Conservation (phyloP, 2,329 filamentous ascomycete species). For the Aspergillus sp. region DNA sequence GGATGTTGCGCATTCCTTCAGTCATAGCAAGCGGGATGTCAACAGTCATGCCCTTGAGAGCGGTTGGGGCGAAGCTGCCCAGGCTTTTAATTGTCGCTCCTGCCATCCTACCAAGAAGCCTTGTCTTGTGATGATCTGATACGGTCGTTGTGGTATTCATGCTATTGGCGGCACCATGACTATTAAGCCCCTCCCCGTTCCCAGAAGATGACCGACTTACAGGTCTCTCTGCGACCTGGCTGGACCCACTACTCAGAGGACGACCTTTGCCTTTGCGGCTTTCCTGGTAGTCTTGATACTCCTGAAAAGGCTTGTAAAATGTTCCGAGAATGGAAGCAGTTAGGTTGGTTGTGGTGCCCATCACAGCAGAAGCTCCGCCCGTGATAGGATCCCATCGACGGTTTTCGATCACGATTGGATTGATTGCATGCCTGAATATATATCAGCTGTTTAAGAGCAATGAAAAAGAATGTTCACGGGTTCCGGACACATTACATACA, state of each 20-base stretch:
- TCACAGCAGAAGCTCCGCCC: slow-evolving; percentile 18
- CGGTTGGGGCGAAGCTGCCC: slow-evolving; percentile 17
- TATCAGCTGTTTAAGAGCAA: background rate
- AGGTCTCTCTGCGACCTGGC: too few species aligned
- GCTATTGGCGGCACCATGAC: too few species aligned
- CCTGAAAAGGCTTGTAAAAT: slow-evolving; percentile 14
- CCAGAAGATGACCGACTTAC: too few species aligned
- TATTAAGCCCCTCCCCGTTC: too few species aligned
- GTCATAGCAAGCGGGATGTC: slow-evolving; percentile 32
- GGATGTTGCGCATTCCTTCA: slow-evolving; percentile 30
- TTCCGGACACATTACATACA: slow-evolving; percentile 8
- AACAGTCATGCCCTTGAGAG: slow-evolving; percentile 28
- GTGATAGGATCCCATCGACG: slow-evolving; percentile 29
- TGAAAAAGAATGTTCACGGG: background rate
- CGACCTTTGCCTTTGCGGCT: slow-evolving; percentile 10
- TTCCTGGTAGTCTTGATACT: slow-evolving; percentile 15
- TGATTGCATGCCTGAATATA: slow-evolving; percentile 16
- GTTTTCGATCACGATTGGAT: slow-evolving; percentile 26
- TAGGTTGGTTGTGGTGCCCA: slow-evolving; percentile 20
- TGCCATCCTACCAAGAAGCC: slow-evolving; percentile 2
- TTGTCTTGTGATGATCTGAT: too few species aligned
- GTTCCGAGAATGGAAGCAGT: slow-evolving; percentile 18
- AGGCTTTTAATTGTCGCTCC: slow-evolving; percentile 15
- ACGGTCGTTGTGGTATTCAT: too few species aligned
- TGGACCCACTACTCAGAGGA: background rate